These are phyloP conservation scores for Exophiala dermatitidis DNA, from an alignment of 2,329 filamentous ascomycete species.

Conservation along the genomic window DNA sequence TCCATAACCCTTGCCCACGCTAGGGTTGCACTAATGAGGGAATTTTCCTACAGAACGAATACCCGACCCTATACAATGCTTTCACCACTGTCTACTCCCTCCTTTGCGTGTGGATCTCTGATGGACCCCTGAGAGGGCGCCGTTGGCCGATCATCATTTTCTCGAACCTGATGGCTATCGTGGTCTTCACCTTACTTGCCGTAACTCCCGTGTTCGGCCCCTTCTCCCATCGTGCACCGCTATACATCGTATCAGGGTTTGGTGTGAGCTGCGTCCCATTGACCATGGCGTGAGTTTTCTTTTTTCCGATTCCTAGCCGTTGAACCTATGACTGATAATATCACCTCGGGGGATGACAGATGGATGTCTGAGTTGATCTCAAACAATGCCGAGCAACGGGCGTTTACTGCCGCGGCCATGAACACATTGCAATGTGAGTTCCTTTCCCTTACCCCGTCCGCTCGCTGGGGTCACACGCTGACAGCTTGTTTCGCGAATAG, in stretches of 20 bases:
- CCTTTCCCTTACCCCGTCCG: background rate
- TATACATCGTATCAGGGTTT: conserved; percentile 15
- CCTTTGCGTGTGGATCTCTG: conserved; percentile 14
- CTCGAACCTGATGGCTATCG: conserved; percentile 11
- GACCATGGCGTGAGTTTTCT: conserved; percentile 17
- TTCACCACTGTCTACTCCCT: conserved; percentile 14
- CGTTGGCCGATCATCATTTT: conserved; percentile 16
- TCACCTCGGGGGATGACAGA: background rate
- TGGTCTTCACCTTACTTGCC: conserved; percentile 11
- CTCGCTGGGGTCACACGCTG: background rate
- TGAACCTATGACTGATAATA: background rate
- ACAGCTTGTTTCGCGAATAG: conserved; percentile 1
- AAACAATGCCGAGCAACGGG: conserved; percentile 17
- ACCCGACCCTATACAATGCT: conserved; percentile 16
- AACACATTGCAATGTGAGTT: conserved; percentile 19
- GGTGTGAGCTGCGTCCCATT: conserved; percentile 12
- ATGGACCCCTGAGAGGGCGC: conserved; percentile 14
- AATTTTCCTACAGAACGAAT: conserved; percentile 10
- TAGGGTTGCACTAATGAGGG: too few relatives aligned
- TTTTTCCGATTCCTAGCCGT: background rate
- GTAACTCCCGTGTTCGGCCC: conserved; percentile 18
- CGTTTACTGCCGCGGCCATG: conserved; percentile 17
- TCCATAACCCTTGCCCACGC: background rate
- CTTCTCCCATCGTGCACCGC: conserved; percentile 14
- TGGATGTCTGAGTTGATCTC: conserved; percentile 21